Evolutionary conservation across 1,284 basidiomycete genomes (phyloP).

Genomic region (Neonothopanus nambi): DNA sequence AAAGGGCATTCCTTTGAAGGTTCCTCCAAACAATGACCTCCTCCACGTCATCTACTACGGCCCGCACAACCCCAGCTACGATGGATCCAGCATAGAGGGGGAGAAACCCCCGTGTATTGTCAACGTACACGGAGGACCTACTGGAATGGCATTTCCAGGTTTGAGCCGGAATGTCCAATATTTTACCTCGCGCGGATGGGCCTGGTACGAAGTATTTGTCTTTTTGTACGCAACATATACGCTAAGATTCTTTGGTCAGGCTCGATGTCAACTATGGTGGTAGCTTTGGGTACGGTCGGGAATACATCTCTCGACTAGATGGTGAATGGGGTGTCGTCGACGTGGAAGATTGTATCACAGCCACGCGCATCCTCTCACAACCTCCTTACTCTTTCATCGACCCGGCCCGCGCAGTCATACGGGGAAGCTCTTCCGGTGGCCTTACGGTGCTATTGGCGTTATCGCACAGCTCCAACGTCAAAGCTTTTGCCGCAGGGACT

Average conservation of each 20-base stretch:
- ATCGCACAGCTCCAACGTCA: conserved; percentile 4
- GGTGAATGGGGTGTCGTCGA: conserved; percentile 72
- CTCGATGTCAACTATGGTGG: conserved; percentile 73
- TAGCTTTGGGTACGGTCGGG: conserved; percentile 63
- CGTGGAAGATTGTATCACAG: conserved; percentile 57
- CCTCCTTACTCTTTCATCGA: conserved; percentile 50
- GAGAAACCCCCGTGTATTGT: conserved; percentile 69
- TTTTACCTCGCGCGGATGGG: conserved; percentile 69
- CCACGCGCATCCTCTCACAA: conserved; percentile 47
- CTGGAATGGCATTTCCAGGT: conserved; percentile 39
- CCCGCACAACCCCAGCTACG: conserved; percentile 60
- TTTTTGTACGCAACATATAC: not conserved
- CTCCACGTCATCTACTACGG: conserved; percentile 62
- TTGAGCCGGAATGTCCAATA: conserved; percentile 58
- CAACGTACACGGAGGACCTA: conserved; percentile 69
- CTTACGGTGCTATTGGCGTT: conserved; percentile 54
- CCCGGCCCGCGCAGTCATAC: conserved; percentile 55
- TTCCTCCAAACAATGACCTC: conserved; percentile 36
- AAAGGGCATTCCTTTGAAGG: conserved; percentile 42
- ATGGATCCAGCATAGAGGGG: conserved; percentile 40
- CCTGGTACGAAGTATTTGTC: conserved; percentile 44
- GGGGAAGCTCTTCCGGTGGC: conserved; percentile 63
- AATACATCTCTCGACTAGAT: conserved; percentile 52
- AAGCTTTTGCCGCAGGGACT: conserved; percentile 47
- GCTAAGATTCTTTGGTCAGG: conserved; percentile 33